Evolutionary conservation across 768 basidiomycete genomes (phyloP).

Genomic region (Clavaria fumosa): DNA sequence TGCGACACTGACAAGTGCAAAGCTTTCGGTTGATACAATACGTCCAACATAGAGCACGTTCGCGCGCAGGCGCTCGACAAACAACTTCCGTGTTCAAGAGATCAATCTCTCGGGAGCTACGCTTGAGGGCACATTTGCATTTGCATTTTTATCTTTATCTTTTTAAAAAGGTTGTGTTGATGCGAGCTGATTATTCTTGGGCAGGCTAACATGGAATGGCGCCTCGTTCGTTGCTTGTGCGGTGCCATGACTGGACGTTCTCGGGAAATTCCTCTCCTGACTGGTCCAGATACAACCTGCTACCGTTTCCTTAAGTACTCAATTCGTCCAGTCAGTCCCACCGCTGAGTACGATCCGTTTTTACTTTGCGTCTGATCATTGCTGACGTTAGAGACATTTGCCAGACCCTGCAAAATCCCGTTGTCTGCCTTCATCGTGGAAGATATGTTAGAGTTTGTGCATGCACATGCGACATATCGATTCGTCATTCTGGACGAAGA

Average conservation of each 20-base stretch:
- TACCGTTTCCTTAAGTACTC: constrained; percentile 78
- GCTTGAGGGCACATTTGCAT: constrained; percentile 53
- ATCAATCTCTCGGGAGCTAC: constrained; percentile 77
- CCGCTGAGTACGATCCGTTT: constrained; percentile 40
- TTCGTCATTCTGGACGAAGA: constrained; percentile 85
- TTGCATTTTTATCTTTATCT: constrained; percentile 10
- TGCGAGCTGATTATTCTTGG: constrained; percentile 9
- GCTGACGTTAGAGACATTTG: neutral
- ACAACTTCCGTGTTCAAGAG: constrained; percentile 79
- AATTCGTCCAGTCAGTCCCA: constrained; percentile 50
- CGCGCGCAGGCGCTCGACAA: constrained; percentile 36
- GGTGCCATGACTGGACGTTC: constrained; percentile 70
- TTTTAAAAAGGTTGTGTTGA: constrained; percentile 5
- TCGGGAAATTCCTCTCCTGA: constrained; percentile 29
- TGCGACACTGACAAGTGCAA: constrained; percentile 20
- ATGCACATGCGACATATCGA: constrained; percentile 86
- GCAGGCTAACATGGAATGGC: constrained; percentile 50
- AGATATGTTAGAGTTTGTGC: constrained; percentile 83
- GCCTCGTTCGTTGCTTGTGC: constrained; percentile 58
- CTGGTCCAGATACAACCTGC: constrained; percentile 22
- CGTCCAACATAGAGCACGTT: constrained; percentile 58
- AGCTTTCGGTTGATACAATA: constrained; percentile 83
- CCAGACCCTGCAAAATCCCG: constrained; percentile 34
- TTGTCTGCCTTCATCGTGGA: constrained; percentile 82
- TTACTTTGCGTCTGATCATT: constrained; percentile 1